A percentile compares a stretch with the other conserved stretches of the same genome.
phyloP scores from a whole-genome alignment of 805 yeast species.

The Ogataea degrootiae region DNA sequence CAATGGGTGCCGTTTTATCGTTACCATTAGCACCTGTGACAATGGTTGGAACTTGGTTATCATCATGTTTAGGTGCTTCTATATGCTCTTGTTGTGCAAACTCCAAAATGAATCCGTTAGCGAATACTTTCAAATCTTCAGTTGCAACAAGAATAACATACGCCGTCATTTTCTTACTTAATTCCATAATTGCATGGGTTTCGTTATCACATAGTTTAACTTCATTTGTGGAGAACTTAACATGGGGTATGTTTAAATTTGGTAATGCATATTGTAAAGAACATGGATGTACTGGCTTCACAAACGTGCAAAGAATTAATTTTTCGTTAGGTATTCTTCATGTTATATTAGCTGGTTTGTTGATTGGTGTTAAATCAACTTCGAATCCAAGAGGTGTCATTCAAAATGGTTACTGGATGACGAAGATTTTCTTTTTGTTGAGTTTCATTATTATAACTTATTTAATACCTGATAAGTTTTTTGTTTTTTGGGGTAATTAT shows the following conservation, averaged over 20 bases:
- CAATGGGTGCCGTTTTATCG: slow-evolving; percentile 68
- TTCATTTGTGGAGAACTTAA: slow-evolving; percentile 63
- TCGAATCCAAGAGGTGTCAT: slow-evolving; percentile 71
- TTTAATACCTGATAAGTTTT: slow-evolving; percentile 81
- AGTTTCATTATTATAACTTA: slow-evolving; percentile 58
- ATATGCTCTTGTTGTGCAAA: slow-evolving; percentile 58
- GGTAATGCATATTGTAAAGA: slow-evolving; percentile 62
- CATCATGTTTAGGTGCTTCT: slow-evolving; percentile 81
- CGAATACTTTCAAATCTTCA: slow-evolving; percentile 55
- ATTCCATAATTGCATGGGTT: slow-evolving; percentile 88
- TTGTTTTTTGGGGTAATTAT: slow-evolving; percentile 86
- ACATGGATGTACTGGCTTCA: slow-evolving; percentile 81
- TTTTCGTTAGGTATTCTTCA: slow-evolving; percentile 84
- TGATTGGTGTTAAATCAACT: slow-evolving; percentile 74
- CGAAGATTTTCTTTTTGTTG: slow-evolving; percentile 61
- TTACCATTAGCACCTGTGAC: slow-evolving; percentile 59
- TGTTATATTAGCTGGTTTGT: slow-evolving; percentile 57
- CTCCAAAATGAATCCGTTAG: slow-evolving; percentile 30
- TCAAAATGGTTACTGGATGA: slow-evolving; percentile 91
- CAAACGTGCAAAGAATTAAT: slow-evolving; percentile 89
- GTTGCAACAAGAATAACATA: slow-evolving; percentile 83
- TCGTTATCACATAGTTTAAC: slow-evolving; percentile 78
- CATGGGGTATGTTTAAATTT: slow-evolving; percentile 63
- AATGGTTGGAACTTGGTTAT: slow-evolving; percentile 53
- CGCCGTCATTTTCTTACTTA: slow-evolving; percentile 70